phyloP scores from a whole-genome alignment of 2,329 filamentous ascomycete genomes.

The Trichoderma sp. region DNA sequence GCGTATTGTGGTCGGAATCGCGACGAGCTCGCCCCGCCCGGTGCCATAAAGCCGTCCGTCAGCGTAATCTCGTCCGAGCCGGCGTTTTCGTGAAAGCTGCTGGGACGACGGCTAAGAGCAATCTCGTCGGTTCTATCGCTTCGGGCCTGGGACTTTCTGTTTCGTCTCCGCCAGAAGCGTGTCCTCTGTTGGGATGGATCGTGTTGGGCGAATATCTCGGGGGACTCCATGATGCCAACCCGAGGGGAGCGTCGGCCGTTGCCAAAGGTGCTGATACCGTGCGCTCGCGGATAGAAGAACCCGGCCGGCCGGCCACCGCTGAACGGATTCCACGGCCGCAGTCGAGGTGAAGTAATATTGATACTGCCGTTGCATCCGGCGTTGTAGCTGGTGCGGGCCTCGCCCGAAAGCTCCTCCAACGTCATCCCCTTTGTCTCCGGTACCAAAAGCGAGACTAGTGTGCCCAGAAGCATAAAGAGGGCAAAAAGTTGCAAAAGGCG shows the following conservation, averaged over 20 bases:
- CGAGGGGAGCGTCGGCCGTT: constrained; percentile 33
- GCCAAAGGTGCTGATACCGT: constrained; percentile 25
- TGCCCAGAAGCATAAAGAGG: constrained; percentile 74
- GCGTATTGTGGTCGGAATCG: neutral
- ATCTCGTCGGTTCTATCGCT: constrained; percentile 34
- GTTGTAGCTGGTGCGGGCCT: constrained; percentile 60
- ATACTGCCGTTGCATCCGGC: constrained; percentile 52
- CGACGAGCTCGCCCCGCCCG: constrained; percentile 1
- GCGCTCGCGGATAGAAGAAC: constrained; percentile 45
- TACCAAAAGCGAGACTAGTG: constrained; percentile 67
- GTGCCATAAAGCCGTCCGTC: constrained; percentile 2
- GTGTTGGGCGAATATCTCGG: constrained; percentile 34
- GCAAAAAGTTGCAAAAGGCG: constrained; percentile 76
- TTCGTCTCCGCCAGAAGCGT: constrained; percentile 32
- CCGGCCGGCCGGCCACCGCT: constrained; percentile 51
- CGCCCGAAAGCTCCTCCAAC: constrained; percentile 67
- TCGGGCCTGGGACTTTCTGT: constrained; percentile 29
- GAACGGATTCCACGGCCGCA: constrained; percentile 47
- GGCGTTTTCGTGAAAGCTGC: constrained; percentile 25
- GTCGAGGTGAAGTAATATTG: constrained; percentile 33
- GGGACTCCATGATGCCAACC: constrained; percentile 45
- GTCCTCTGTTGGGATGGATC: constrained; percentile 26
- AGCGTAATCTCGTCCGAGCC: constrained; percentile 19
- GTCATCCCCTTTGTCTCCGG: constrained; percentile 75
- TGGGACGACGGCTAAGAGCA: constrained; percentile 32